These are phyloP conservation scores for Blumeriella jaapii DNA, from an alignment of 2,329 filamentous ascomycete genomes.

Conservation along the genomic window DNA sequence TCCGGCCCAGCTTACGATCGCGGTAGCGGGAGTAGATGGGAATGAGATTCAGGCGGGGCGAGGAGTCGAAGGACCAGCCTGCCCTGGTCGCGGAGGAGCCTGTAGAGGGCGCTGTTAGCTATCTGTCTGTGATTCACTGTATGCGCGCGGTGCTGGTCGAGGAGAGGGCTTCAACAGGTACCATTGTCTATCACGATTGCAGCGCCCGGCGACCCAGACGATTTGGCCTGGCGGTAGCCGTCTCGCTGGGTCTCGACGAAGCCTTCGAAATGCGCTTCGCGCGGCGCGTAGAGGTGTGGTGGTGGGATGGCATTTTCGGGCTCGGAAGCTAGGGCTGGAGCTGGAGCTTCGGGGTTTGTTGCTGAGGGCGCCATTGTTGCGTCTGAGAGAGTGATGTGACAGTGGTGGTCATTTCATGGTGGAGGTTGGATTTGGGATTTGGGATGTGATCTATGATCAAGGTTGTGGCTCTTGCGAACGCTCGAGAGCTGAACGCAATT, in stretches of 20 bases:
- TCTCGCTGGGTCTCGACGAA: constrained; percentile 45
- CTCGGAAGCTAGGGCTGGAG: constrained; percentile 29
- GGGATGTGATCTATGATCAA: no score
- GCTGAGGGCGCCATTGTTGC: constrained; percentile 26
- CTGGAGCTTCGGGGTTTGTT: constrained; percentile 20
- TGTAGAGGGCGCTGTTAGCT: constrained; percentile 30
- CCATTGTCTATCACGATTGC: constrained; percentile 98
- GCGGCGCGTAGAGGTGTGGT: constrained; percentile 47
- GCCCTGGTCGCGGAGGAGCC: constrained; percentile 83
- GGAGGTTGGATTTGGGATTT: constrained; percentile 33
- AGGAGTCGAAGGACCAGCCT: constrained; percentile 86
- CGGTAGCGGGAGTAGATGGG: constrained; percentile 92
- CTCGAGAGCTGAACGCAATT: not conserved
- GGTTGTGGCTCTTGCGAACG: no score
- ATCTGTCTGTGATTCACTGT: constrained; percentile 2
- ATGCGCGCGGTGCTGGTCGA: constrained; percentile 5
- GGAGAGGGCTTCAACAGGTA: no score
- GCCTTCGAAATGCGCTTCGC: constrained; percentile 50
- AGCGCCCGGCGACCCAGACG: constrained; percentile 41
- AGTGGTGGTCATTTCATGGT: constrained; percentile 36
- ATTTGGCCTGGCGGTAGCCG: constrained; percentile 51
- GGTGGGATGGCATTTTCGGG: constrained; percentile 38
- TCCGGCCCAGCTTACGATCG: constrained; percentile 85
- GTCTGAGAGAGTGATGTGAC: constrained; percentile 1
- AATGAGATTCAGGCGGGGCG: constrained; percentile 69